Evolutionary conservation across 495 filamentous ascomycete species (phyloP).

Genomic region (Evansstolkia leycettana): DNA sequence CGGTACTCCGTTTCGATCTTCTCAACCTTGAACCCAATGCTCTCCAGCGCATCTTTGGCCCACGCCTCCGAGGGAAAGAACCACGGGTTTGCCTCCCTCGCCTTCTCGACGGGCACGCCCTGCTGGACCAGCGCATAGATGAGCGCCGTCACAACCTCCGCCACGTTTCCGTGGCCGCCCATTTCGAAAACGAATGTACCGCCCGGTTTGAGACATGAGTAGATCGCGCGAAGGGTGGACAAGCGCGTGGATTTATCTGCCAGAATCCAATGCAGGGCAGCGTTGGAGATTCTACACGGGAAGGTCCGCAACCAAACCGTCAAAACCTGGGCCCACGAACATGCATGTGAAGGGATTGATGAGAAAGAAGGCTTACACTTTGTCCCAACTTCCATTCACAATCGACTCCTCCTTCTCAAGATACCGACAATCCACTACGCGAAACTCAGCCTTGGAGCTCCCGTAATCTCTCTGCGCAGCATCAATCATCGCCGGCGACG

Average conservation of each 20-base stretch:
- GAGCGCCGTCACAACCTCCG: conserved; percentile 49
- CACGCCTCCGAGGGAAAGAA: conserved; percentile 56
- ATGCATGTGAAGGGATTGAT: background rate
- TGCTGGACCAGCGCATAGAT: conserved; percentile 37
- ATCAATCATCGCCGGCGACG: conserved; percentile 52
- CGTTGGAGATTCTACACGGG: conserved; percentile 50
- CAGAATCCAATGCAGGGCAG: conserved; percentile 72
- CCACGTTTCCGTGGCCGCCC: conserved; percentile 60
- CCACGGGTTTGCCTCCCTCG: conserved; percentile 49
- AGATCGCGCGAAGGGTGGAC: conserved; percentile 30
- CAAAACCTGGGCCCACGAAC: too few species aligned
- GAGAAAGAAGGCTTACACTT: conserved; percentile 25
- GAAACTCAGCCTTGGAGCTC: conserved; percentile 19
- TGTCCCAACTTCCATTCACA: conserved; percentile 37
- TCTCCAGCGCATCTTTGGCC: conserved; percentile 39
- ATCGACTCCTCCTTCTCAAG: conserved; percentile 18
- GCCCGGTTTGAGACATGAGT: conserved; percentile 38
- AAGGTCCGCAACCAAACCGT: background rate
- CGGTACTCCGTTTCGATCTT: conserved; percentile 51
- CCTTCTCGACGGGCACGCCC: conserved; percentile 36
- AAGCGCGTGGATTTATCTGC: conserved; percentile 22
- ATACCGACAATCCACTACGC: conserved; percentile 34
- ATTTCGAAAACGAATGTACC: conserved; percentile 60
- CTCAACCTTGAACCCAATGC: conserved; percentile 48
- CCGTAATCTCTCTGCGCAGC: conserved; percentile 32